A percentile compares a stretch with the other conserved stretches of the same genome.
Conservation (phyloP, 83 land plant species). For the Picea abies region DNA sequence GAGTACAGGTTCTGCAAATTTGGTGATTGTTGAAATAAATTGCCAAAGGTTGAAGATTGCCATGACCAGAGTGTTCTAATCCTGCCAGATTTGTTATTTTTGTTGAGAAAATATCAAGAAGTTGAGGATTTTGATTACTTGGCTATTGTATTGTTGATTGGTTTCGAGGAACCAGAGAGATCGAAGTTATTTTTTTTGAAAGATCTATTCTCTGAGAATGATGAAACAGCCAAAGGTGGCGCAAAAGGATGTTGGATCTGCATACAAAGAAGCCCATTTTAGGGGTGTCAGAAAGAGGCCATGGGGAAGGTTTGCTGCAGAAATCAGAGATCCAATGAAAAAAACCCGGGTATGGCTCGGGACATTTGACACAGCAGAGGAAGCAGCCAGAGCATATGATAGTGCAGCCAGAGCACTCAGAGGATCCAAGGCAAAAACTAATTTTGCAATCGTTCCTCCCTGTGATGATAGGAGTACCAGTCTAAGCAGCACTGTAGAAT, state of each 20-base stretch:
- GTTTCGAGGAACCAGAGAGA: too few species aligned
- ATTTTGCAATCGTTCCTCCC: too few species aligned
- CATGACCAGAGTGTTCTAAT: neutral
- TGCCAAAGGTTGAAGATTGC: neutral
- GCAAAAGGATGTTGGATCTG: neutral
- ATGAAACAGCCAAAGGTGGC: conserved; percentile 8
- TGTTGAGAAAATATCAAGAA: neutral
- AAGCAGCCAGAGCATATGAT: conserved; percentile 4
- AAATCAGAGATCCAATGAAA: conserved; percentile 17
- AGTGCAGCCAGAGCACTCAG: too few species aligned
- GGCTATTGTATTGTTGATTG: neutral
- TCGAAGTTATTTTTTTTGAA: neutral
- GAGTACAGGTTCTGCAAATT: neutral
- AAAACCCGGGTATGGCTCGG: conserved; percentile 19
- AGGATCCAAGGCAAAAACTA: too few species aligned
- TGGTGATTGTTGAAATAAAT: neutral
- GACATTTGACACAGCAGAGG: conserved; percentile 17
- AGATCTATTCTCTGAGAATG: neutral
- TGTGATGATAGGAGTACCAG: too few species aligned
- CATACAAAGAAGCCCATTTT: conserved; percentile 12
- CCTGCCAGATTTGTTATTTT: neutral
- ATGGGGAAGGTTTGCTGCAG: conserved; percentile 22
- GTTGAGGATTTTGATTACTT: neutral
- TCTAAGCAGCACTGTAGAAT: too few species aligned
- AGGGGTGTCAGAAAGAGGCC: conserved; percentile 21